Evolutionary conservation across 2,329 filamentous ascomycete species (phyloP).

Genomic region (Penicillium italicum): DNA sequence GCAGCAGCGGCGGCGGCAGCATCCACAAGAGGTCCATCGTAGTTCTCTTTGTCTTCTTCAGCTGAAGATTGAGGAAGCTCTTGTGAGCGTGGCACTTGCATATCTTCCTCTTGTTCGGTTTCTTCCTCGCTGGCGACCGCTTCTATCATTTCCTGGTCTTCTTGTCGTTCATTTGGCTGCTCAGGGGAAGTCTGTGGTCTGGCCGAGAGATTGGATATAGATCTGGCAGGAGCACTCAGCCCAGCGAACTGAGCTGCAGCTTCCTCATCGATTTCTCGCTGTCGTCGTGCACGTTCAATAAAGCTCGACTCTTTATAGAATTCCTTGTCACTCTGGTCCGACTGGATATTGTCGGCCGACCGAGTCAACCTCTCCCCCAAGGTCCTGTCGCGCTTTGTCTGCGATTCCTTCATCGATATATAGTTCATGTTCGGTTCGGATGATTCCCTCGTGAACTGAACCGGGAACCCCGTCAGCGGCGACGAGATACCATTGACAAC

Average conservation of each 20-base stretch:
- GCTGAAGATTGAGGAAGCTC: slow-evolving; percentile 27
- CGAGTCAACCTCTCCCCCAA: slow-evolving; percentile 32
- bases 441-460: slow-evolving; percentile 34
- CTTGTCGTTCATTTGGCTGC: slow-evolving; percentile 9
- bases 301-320: slow-evolving; percentile 45
- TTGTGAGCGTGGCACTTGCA: slow-evolving; percentile 29
- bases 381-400: slow-evolving; percentile 39
- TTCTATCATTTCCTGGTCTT: slow-evolving; percentile 17
- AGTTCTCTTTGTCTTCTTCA: slow-evolving; percentile 50
- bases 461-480: slow-evolving; percentile 33
- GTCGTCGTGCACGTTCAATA: slow-evolving; percentile 33
- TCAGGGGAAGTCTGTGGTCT: slow-evolving; percentile 3
- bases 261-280: slow-evolving; percentile 34
- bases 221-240: slow-evolving; percentile 33
- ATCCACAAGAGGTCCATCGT: slow-evolving; percentile 28
- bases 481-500: slow-evolving; percentile 38
- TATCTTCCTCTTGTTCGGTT: slow-evolving; percentile 47
- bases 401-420: slow-evolving; percentile 47
- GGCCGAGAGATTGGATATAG: background rate
- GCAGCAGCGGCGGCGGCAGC: slow-evolving; percentile 32
- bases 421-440: slow-evolving; percentile 45
- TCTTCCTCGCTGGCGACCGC: slow-evolving; percentile 42
- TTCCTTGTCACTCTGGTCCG: slow-evolving; percentile 40
- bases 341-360: slow-evolving; percentile 35
- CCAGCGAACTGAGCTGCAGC: slow-evolving; percentile 35